A percentile compares a stretch with the other conserved stretches of the same genome.
These are phyloP conservation scores for Darksidea phi DNA, from an alignment of 495 filamentous ascomycete genomes.

Conservation along the genomic window DNA sequence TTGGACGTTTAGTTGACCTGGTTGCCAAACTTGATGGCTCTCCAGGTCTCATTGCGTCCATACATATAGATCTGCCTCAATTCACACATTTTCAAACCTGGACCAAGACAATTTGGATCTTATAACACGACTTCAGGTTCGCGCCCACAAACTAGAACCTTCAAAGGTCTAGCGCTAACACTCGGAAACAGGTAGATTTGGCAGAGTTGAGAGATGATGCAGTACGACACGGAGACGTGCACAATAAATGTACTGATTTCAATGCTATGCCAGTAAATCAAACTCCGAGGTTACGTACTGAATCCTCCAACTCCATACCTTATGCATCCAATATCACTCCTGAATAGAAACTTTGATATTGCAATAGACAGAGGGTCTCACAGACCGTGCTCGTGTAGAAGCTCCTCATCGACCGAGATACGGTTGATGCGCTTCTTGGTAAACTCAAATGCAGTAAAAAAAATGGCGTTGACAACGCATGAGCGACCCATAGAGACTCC, in stretches of 20 bases:
- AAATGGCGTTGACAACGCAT: constrained; percentile 70
- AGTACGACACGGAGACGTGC: too few relatives aligned
- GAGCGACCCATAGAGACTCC: constrained; percentile 78
- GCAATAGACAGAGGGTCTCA: not conserved
- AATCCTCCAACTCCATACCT: constrained; percentile 5
- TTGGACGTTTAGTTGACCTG: constrained; percentile 36
- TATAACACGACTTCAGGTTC: too few relatives aligned
- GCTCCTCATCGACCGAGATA: constrained; percentile 47
- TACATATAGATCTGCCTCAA: too few relatives aligned
- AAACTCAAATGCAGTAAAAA: constrained; percentile 76
- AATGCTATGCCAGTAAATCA: constrained; percentile 10
- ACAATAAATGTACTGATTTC: not conserved
- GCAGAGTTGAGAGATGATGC: too few relatives aligned
- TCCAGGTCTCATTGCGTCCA: constrained; percentile 31
- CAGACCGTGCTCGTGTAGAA: constrained; percentile 20
- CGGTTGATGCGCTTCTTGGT: constrained; percentile 69
- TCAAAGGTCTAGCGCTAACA: too few relatives aligned
- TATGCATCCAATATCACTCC: constrained; percentile 3
- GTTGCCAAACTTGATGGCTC: constrained; percentile 23
- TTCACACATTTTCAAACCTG: too few relatives aligned
- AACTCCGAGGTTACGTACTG: constrained; percentile 3
- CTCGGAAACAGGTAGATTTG: too few relatives aligned
- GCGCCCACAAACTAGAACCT: too few relatives aligned
- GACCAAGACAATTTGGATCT: too few relatives aligned
- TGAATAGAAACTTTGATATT: constrained; percentile 6